Percentiles rank a stretch among this genome's conserved stretches.
Evolutionary conservation across 2,329 filamentous ascomycete species (phyloP).

Genomic region (Aspergillus vadensis): DNA sequence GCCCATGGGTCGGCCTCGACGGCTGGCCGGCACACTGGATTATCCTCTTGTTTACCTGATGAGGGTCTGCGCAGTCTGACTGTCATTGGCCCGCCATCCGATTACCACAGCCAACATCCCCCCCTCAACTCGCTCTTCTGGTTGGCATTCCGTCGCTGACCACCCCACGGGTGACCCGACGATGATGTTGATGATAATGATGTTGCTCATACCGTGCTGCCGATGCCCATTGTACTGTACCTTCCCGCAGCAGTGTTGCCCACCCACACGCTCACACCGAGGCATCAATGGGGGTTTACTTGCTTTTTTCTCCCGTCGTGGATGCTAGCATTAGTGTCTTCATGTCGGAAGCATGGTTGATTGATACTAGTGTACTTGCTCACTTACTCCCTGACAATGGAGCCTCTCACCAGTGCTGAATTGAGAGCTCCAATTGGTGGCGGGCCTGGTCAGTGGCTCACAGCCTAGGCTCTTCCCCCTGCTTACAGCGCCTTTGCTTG

Average conservation of each 20-base stretch:
- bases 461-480: slow-evolving; percentile 5
- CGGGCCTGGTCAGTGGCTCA: slow-evolving; percentile 6
- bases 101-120: neutral
- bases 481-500: slow-evolving; percentile 2
- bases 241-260: neutral
- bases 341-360: neutral
- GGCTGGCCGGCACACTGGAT: slow-evolving; percentile 4
- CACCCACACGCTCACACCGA: neutral
- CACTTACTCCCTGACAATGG: slow-evolving; percentile 8
- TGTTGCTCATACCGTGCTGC: neutral
- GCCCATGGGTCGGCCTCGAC: slow-evolving; percentile 20
- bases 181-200: neutral
- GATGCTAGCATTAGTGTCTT: neutral
- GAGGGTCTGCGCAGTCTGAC: neutral
- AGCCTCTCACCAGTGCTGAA: neutral
- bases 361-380: neutral
- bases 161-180: slow-evolving; percentile 5
- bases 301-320: neutral
- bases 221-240: neutral
- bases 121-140: neutral
- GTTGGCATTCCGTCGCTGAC: slow-evolving; percentile 5
- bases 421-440: slow-evolving; percentile 1
- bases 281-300: neutral
- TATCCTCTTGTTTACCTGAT: slow-evolving; percentile 13
- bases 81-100: slow-evolving; percentile 10